A percentile compares a stretch with the other conserved stretches of the same genome.
These are phyloP conservation scores for Chlamydomonas incerta DNA, from an alignment of 139 green algal species.

Conservation along the genomic window DNA sequence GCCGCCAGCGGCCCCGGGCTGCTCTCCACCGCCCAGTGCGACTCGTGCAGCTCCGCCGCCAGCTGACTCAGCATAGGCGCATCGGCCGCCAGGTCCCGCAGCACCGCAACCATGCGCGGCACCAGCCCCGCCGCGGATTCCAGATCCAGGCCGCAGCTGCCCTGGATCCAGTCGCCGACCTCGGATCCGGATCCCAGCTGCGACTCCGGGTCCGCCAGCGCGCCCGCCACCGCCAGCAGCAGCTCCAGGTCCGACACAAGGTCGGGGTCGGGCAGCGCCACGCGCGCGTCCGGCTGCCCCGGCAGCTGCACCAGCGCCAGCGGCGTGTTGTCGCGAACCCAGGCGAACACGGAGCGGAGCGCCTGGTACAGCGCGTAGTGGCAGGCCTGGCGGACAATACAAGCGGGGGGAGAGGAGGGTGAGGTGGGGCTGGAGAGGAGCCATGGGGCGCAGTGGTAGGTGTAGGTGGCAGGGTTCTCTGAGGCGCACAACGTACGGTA, in stretches of 20 bases:
- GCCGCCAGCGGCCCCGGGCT: no score
- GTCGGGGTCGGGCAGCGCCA: not conserved
- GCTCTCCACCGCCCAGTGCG: not conserved
- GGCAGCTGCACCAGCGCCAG: not conserved
- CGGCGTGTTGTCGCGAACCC: conserved; percentile 15
- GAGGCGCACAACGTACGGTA: no score
- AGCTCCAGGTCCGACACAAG: not conserved
- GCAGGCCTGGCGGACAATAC: conserved; percentile 14
- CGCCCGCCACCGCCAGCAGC: not conserved
- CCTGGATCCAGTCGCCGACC: not conserved
- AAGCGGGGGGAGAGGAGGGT: no score
- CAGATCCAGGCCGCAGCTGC: not conserved
- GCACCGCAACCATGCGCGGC: not conserved
- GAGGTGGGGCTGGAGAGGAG: no score
- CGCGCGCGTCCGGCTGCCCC: conserved; percentile 6
- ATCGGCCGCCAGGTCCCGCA: not conserved
- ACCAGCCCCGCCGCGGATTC: not conserved
- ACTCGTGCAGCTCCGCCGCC: not conserved
- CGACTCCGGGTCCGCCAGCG: not conserved
- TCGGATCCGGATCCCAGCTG: not conserved
- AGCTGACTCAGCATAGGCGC: conserved; percentile 1
- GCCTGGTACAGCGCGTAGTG: conserved; percentile 20
- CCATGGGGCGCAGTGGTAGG: not conserved
- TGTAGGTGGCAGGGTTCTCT: not conserved
- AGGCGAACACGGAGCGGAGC: not conserved